Evolutionary conservation across 73 alveolate genomes (phyloP).

Genomic region (Tetrahymena thermophila): DNA sequence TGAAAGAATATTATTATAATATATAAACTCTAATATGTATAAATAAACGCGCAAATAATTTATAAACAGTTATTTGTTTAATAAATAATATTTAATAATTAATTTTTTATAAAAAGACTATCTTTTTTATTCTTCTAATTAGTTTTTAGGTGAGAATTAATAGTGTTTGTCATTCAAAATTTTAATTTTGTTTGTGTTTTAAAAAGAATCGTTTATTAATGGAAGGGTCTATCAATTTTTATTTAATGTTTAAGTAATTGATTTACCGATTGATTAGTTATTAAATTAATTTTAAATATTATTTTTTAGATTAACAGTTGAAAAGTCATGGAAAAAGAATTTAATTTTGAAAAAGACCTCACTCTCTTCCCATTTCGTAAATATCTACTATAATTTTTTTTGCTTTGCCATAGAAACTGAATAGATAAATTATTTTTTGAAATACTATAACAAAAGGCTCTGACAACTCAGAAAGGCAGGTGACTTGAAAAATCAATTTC

Average conservation of each 20-base stretch:
- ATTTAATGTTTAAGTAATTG: not conserved
- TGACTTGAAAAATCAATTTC: not conserved
- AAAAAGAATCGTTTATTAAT: not conserved
- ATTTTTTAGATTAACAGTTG: not conserved
- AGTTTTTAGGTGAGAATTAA: too few species aligned
- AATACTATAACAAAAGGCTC: not conserved
- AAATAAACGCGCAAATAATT: conserved; percentile 1
- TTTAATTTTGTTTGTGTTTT: not conserved
- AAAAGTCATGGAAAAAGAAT: not conserved
- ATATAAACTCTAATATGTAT: not conserved
- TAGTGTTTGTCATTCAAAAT: not conserved
- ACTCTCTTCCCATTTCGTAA: not conserved
- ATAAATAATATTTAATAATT: not conserved
- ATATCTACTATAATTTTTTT: not conserved
- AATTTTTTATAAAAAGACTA: not conserved
- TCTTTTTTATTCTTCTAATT: not conserved
- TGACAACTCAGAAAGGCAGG: not conserved
- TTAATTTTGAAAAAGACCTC: not conserved
- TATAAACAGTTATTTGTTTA: not conserved
- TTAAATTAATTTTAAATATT: not conserved
- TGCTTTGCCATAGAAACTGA: not conserved
- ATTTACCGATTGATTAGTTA: too few species aligned
- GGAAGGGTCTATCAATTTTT: not conserved
- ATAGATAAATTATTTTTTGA: not conserved
- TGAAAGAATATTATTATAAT: not conserved